Base-by-base conservation (phyloP, 1,284 basidiomycete species). In the Apiotrichum porosum region DNA sequence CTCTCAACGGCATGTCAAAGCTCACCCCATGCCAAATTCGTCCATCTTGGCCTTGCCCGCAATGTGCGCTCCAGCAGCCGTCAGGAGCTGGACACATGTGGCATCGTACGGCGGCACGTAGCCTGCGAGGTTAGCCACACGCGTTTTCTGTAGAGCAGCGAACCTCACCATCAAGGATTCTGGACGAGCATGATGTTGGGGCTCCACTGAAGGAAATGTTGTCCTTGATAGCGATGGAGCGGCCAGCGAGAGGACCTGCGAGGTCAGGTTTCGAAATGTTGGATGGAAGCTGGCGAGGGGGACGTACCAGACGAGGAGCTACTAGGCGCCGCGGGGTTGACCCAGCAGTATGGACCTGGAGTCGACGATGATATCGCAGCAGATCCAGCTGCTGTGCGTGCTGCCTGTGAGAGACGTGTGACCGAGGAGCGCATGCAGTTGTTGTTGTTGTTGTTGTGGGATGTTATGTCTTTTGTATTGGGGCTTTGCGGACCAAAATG, bases 11-110 rank as follows among this genome's bases (percentile, higher is more conserved):
- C 18, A 32, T 3, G 10, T 23, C n/a, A 19, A 12, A 14, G 33
- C 65, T 43, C 34, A 91, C 85, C 94, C 94, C 94, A 98, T 98
- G 0, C 93, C 93, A 72, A 98, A 98, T 70, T 97, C 94, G 68
- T 98, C 94, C 72, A 91, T 92, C 66, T 97, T 97, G 0, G 92
- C 86, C 73, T 94, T 94, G 3, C 90, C 92, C 0, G 85, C 65
- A 13, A 97, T 80, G 9, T 79, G 69, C 0, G 85, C 90, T 1
- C 90, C 92, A 0, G 80, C 78, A 0, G 74, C 55, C 1, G 78
- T 75, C 0, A 98, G 73, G 2, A 83, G 71, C 1, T 73, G 56
- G 0, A 97, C 88, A 5, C 86, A 86, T 0, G 90, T 91, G 38
- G 94, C 91, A 66, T 92, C 86, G 63, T 86, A 92, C 0, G 90